phyloP scores from a whole-genome alignment of 371 early-diverging fungal species.

The Apophysomyces variabilis region DNA sequence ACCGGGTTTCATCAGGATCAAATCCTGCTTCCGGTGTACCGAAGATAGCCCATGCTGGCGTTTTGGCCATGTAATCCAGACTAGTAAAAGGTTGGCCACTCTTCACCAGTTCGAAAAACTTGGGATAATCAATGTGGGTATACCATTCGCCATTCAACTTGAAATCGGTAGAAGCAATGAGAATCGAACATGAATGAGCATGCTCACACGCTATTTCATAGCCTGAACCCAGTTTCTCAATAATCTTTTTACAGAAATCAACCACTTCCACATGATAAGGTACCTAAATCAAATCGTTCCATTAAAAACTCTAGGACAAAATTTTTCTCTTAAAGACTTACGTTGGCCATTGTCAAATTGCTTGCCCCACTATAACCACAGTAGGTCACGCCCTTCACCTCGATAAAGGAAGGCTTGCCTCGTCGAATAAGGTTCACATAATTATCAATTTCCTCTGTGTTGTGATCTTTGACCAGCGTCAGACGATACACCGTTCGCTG shows the following conservation, averaged over 20 bases:
- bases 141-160: slow-evolving; percentile 76
- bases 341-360: slow-evolving; percentile 74
- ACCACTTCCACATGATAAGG: slow-evolving; percentile 84
- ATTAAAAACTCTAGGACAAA: background rate
- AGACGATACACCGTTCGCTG: slow-evolving; percentile 81
- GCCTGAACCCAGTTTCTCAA: slow-evolving; percentile 57
- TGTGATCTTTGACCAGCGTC: slow-evolving; percentile 81
- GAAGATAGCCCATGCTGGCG: slow-evolving; percentile 80
- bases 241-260: slow-evolving; percentile 67
- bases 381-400: slow-evolving; percentile 78
- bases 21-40: slow-evolving; percentile 79
- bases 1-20: slow-evolving; percentile 76
- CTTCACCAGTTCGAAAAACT: slow-evolving; percentile 72
- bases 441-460: slow-evolving; percentile 72
- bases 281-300: slow-evolving; percentile 38
- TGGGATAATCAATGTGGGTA: slow-evolving; percentile 82
- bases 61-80: slow-evolving; percentile 74
- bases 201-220: slow-evolving; percentile 82
- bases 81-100: slow-evolving; percentile 68
- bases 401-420: slow-evolving; percentile 81
- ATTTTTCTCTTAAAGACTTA: slow-evolving; percentile 29
- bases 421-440: slow-evolving; percentile 76
- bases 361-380: slow-evolving; percentile 73
- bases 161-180: slow-evolving; percentile 73
- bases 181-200: slow-evolving; percentile 76